Percentiles rank a stretch among this genome's conserved stretches.
Evolutionary conservation across 305 asterid species (phyloP).

Genomic region (Fraxinus baroniana): DNA sequence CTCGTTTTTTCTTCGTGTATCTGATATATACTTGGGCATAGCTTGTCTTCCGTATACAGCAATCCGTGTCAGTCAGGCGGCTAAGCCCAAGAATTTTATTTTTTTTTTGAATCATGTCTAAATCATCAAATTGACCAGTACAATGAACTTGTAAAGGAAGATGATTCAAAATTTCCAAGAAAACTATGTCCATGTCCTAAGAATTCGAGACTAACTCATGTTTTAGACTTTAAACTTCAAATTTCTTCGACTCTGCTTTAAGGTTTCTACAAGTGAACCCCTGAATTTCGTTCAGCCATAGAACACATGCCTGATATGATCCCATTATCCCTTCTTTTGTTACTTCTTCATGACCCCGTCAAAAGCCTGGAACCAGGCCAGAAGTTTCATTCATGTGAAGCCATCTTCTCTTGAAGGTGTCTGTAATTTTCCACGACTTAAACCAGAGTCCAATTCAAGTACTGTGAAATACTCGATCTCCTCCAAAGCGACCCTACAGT

Average conservation of each 20-base stretch:
- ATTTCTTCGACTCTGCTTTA: conserved; percentile 46
- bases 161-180: background rate
- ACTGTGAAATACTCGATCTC: conserved; percentile 68
- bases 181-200: background rate
- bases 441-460: conserved; percentile 40
- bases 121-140: background rate
- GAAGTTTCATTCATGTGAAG: conserved; percentile 29
- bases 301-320: conserved; percentile 46
- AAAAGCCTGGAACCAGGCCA: conserved; percentile 51
- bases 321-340: conserved; percentile 47
- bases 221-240: conserved; percentile 27
- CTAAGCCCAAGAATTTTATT: background rate
- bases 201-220: background rate
- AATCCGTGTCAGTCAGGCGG: background rate
- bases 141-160: background rate
- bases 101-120: background rate
- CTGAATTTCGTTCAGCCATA: conserved; percentile 35
- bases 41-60: background rate
- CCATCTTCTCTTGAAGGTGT: conserved; percentile 27
- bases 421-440: conserved; percentile 34
- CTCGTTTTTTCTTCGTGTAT: background rate
- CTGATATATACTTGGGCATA: background rate
- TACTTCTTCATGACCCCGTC: conserved; percentile 45
- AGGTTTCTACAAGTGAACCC: conserved; percentile 58
- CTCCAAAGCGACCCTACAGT: conserved; percentile 70